These are phyloP conservation scores for Trichoderma atroviride DNA, from an alignment of 2,329 filamentous ascomycete species.

Conservation along the genomic window DNA sequence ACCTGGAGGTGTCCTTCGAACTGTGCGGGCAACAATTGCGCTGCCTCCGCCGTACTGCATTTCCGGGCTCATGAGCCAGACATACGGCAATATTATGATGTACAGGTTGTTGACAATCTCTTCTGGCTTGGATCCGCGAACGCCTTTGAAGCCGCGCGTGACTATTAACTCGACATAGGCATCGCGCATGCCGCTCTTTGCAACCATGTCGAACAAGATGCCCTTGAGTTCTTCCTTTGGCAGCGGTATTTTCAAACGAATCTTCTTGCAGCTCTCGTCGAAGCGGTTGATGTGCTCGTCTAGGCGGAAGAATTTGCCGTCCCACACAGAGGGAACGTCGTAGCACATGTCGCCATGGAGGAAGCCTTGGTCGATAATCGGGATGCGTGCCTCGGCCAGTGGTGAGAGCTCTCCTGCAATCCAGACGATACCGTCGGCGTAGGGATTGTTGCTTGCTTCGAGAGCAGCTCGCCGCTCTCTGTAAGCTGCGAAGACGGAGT, in stretches of 20 bases:
- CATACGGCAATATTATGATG: conserved; percentile 2
- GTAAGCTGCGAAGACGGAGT: conserved; percentile 6
- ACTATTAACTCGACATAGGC: conserved; percentile 18
- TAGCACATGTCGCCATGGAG: conserved; percentile 17
- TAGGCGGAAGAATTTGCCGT: conserved; percentile 19
- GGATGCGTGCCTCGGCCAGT: conserved; percentile 16
- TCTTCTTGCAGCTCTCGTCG: conserved; percentile 5
- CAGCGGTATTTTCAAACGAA: neutral
- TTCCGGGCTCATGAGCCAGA: conserved; percentile 18
- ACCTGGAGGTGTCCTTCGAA: conserved; percentile 10
- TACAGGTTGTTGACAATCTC: conserved; percentile 21
- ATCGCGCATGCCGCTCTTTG: conserved; percentile 18
- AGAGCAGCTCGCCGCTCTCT: neutral
- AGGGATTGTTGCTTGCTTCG: conserved; percentile 11
- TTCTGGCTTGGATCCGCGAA: conserved; percentile 6
- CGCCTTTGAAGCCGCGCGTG: conserved; percentile 5
- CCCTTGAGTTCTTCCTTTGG: conserved; percentile 12
- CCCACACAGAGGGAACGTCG: conserved; percentile 15
- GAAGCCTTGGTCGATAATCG: conserved; percentile 16
- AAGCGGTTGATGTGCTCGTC: conserved; percentile 16
- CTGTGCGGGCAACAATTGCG: conserved; percentile 13
- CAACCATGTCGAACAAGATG: conserved; percentile 19
- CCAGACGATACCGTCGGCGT: conserved; percentile 8
- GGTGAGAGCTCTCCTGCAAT: conserved; percentile 10
- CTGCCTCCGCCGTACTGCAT: conserved; percentile 8